Percentiles rank a stretch among this genome's conserved stretches.
Evolutionary conservation across 495 filamentous ascomycete species (phyloP).

Genomic region (Aspergillus haitiensis): DNA sequence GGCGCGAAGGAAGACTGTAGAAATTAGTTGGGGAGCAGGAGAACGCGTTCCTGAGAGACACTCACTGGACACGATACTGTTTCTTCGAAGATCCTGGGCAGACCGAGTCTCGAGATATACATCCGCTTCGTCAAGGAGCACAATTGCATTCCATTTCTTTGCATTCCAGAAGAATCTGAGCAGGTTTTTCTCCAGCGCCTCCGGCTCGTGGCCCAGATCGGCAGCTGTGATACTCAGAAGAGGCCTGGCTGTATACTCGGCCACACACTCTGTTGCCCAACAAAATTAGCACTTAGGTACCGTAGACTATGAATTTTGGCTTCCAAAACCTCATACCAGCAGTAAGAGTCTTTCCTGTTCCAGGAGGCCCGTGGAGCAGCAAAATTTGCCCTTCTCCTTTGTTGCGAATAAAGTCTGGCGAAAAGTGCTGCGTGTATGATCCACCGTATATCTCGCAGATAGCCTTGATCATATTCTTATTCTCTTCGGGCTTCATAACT

Average conservation of each 20-base stretch:
- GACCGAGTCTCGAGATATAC: constrained; percentile 26
- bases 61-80: constrained; percentile 51
- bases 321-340: constrained; percentile 8
- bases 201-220: constrained; percentile 19
- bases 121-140: constrained; percentile 34
- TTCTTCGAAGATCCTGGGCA: constrained; percentile 50
- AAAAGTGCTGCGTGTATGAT: not conserved
- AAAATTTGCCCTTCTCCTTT: constrained; percentile 25
- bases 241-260: constrained; percentile 18
- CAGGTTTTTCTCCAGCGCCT: constrained; percentile 18
- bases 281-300: too few species aligned
- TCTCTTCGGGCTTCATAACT: not conserved
- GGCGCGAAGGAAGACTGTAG: constrained; percentile 1
- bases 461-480: not conserved
- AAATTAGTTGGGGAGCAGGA: not conserved
- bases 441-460: not conserved
- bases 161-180: constrained; percentile 15
- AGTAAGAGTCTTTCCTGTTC: constrained; percentile 26
- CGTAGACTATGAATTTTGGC: not conserved
- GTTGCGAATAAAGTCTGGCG: constrained; percentile 13
- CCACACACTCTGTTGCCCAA: constrained; percentile 11
- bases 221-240: constrained; percentile 18
- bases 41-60: not conserved
- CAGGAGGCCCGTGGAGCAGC: constrained; percentile 24
- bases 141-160: constrained; percentile 24